Evolutionary conservation across 352 stramenopile species (phyloP), one percentile per base, ranked within the genome.

Genomic region (Aphanomyces invadans): DNA sequence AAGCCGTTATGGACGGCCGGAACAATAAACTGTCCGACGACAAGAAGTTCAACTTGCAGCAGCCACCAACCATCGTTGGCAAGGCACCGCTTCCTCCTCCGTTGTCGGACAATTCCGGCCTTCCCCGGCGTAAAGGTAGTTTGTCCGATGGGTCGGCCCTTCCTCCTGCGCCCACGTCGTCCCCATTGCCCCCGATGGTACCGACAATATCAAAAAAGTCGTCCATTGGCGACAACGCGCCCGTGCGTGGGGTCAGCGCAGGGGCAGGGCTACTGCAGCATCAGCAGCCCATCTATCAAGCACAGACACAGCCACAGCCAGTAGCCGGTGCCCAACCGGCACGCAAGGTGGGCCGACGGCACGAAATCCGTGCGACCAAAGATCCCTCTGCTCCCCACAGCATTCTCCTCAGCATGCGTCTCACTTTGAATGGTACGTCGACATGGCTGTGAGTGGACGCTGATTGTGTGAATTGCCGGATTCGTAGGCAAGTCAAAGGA

Each of bases 401-500:
- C 39, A 90, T 92, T 36, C 57, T 90, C 62, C 52, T 98, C 49
- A 97, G 92, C 56, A 75, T 98, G 39, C 89, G 85, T n/a, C 86
- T 93, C 65, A 88, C 84, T 66, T 85, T 93, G 38, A 82, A 93
- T 68, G 85, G 54, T 51, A 3, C 9, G 19, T 39, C 42, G 2
- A 1, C n/a, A n/a, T n/a, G n/a, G n/a, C n/a, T n/a, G n/a, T n/a
- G n/a, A n/a, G n/a, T n/a, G n/a, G n/a, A n/a, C n/a, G n/a, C n/a
- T n/a, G n/a, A n/a, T n/a, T n/a, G n/a, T n/a, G n/a, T n/a, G n/a
- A n/a, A n/a, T n/a, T n/a, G n/a, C n/a, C n/a, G n/a, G n/a, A n/a
- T n/a, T n/a, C n/a, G n/a, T 81, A 69, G 76, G 89, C 72, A 94
- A 97, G 73, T 97, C 89, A n/a, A 95, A 97, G 74, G 95, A 97